Base-by-base conservation (phyloP, 106 monocot genomes). In the Narthecium ossifragum region DNA sequence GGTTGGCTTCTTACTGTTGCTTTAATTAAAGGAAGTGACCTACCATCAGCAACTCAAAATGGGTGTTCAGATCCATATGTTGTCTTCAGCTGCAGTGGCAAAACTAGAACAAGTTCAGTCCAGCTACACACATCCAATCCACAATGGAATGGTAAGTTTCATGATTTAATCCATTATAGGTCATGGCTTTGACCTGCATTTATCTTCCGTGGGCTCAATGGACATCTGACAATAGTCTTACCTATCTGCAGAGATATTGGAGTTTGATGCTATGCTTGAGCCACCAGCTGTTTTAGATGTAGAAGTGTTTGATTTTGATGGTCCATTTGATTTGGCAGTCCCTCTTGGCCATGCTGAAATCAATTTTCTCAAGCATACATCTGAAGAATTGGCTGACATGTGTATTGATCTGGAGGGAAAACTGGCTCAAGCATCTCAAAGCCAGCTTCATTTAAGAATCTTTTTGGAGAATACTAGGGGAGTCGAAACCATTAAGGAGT, bases 1-100 rank as follows among this genome's bases (percentile, higher is more conserved):
- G 88, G 88, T 13, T 88, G 88, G 88, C 55, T 77, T 10, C 40
- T 88, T n/a, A 84, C 88, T 34, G 73, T 84, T 30, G 88, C 77
- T 51, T 64, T 88, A 65, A 45, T 84, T 26, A 84, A 84, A 70
- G 88, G 68, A 31, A 77, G 21, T 57, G 77, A 63, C 53, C 65
- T 88, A 26, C 77, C 80, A 5, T 23, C 66, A 49, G 22, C 26
- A 27, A 55, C 53, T 53, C 66, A 55, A 26, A 58, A 57, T 61
- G 80, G 67, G 47, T 56, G 38, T 30, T 32, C 56, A 26, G 80
- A 77, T 72, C 88, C 88, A 7, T 88, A 84, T 62, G 84, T 84
- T 7, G 73, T 88, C 26, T 74, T 88, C 46, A 71, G 67, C 43
- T 84, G 88, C 41, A 80, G 69, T 57, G 76, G 88, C 24, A 58